These are phyloP conservation scores for Coniochaeta sp. DNA, from an alignment of 2,329 filamentous ascomycete species.

Conservation along the genomic window DNA sequence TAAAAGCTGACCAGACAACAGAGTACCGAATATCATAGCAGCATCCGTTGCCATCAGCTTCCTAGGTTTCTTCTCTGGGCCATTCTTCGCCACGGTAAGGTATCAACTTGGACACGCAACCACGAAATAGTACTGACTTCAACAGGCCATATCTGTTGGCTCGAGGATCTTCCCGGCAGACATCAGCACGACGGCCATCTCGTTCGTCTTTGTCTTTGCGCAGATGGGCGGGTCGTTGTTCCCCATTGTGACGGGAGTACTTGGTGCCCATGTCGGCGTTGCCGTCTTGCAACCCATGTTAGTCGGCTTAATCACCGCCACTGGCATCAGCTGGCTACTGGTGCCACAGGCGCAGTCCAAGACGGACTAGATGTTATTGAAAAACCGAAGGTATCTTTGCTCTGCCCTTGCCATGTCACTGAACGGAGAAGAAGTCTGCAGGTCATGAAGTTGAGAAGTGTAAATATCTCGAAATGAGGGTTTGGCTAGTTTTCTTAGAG, in stretches of 20 bases:
- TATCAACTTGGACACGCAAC: no score
- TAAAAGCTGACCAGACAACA: slow-evolving; percentile 12
- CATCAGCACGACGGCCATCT: slow-evolving; percentile 26
- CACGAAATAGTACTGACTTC: not conserved
- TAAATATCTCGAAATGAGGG: no score
- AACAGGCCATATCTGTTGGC: slow-evolving; percentile 43
- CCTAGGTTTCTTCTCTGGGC: slow-evolving; percentile 50
- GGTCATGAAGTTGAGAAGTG: no score
- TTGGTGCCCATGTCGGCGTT: slow-evolving; percentile 37
- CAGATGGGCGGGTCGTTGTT: slow-evolving; percentile 49
- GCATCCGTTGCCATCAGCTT: slow-evolving; percentile 46
- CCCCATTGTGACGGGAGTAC: slow-evolving; percentile 45
- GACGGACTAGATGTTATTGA: not conserved
- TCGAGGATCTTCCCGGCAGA: slow-evolving; percentile 39
- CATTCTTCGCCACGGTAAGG: slow-evolving; percentile 47
- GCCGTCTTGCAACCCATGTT: slow-evolving; percentile 43
- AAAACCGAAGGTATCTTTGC: not conserved
- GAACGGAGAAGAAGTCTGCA: no score
- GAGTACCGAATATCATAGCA: slow-evolving; percentile 34
- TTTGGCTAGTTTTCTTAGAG: no score
- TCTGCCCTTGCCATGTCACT: not conserved
- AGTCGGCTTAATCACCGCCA: slow-evolving; percentile 36
- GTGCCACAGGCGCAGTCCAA: slow-evolving; percentile 26
- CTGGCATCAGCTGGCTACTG: slow-evolving; percentile 38
- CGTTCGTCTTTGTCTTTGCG: slow-evolving; percentile 48